Evolutionary conservation across 495 filamentous ascomycete genomes (phyloP).

Genomic region (Daldinia caldariorum): DNA sequence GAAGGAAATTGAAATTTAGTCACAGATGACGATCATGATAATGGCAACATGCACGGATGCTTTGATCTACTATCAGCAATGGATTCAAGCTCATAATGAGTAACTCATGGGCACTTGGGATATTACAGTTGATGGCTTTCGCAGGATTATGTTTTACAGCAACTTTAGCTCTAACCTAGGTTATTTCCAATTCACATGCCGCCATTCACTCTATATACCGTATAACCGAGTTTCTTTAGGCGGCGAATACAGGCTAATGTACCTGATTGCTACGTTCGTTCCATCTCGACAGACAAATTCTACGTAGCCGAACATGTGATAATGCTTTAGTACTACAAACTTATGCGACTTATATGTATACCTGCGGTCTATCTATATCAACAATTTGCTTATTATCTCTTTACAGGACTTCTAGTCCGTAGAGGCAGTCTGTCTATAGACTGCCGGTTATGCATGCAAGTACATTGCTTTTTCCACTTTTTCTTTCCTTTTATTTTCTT

Average conservation of each 20-base stretch:
- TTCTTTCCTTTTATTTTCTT: not conserved
- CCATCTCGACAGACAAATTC: not conserved
- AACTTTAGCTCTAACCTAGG: not conserved
- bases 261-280: not conserved
- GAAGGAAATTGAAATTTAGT: not conserved
- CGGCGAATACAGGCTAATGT: not conserved
- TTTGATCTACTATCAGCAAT: conserved; percentile 3
- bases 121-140: not conserved
- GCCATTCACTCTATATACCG: not conserved
- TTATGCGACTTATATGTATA: not conserved
- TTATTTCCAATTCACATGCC: not conserved
- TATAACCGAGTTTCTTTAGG: not conserved
- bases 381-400: not conserved
- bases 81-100: not conserved
- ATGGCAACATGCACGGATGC: conserved; percentile 9
- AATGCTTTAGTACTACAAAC: not conserved
- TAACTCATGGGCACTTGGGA: not conserved
- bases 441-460: not conserved
- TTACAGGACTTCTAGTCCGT: not conserved
- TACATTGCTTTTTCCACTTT: conserved; percentile 1
- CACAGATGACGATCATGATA: not conserved
- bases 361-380: not conserved
- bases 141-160: not conserved
- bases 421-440: not conserved
- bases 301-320: not conserved